These are phyloP conservation scores for Ceriops decandra DNA, from an alignment of 345 rosid genomes.

Conservation along the genomic window DNA sequence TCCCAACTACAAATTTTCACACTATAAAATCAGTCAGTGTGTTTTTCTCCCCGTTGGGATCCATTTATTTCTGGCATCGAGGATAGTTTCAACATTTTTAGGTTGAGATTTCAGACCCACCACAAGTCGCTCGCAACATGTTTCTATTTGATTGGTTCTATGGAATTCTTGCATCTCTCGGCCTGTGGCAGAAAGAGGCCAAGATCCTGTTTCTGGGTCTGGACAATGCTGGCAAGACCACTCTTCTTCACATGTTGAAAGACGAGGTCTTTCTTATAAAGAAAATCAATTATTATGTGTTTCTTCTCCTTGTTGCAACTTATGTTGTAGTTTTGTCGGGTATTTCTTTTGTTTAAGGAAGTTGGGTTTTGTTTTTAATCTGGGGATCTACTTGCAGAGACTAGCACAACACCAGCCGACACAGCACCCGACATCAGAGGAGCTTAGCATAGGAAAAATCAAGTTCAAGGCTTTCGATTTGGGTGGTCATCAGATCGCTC, in stretches of 20 bases:
- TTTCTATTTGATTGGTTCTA: slow-evolving; percentile 36
- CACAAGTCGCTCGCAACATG: slow-evolving; percentile 2
- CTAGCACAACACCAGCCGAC: slow-evolving; percentile 77
- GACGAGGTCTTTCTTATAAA: slow-evolving; percentile 21
- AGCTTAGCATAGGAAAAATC: slow-evolving; percentile 69
- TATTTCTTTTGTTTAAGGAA: neutral
- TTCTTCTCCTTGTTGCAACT: neutral
- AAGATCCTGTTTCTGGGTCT: slow-evolving; percentile 34
- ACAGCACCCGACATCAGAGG: slow-evolving; percentile 77
- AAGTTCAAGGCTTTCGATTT: slow-evolving; percentile 83
- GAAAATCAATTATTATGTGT: neutral
- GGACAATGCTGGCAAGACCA: slow-evolving; percentile 37
- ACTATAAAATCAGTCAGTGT: no score
- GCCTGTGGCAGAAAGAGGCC: slow-evolving; percentile 36
- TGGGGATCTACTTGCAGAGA: slow-evolving; percentile 40
- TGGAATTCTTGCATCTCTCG: slow-evolving; percentile 36
- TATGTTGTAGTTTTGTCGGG: no score
- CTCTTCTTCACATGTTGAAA: slow-evolving; percentile 38
- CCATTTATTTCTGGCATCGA: neutral
- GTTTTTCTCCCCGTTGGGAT: neutral
- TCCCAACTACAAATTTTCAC: no score
- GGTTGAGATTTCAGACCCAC: neutral
- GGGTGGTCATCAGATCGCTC: slow-evolving; percentile 82
- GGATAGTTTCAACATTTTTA: neutral
- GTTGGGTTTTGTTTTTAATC: slow-evolving; percentile 9